Base-by-base conservation (phyloP, 75 land plant genomes). In the Sequoiadendron giganteum region DNA sequence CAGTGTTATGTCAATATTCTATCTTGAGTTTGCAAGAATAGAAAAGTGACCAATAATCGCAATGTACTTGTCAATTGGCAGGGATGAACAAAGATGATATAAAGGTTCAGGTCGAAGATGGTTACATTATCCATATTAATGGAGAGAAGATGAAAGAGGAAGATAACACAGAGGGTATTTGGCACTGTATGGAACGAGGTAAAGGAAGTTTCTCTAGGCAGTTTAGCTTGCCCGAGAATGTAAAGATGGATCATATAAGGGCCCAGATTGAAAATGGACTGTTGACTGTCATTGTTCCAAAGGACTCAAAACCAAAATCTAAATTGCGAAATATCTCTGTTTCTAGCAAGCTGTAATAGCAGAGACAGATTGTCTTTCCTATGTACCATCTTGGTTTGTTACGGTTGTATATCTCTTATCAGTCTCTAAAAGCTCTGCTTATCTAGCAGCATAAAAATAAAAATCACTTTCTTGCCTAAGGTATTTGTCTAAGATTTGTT, bases 61-160 rank as follows among this genome's bases (percentile, higher is more conserved):
- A 18, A 65, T 65, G 3, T 79, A 1, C 36, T 79, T 79, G 56
- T 47, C 32, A 47, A 49, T 84, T 47, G 3, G 45, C 65, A 91
- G 93, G 93, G 52, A 45, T 88, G 76, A 90, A 86, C 56, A 93
- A 92, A 81, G 94, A 94, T 15, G 90, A 94, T 14, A 85, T 94
- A 42, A 92, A 93, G 80, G 88, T 94, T 34, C 89, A 93, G 82
- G 86, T 94, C 21, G 93, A 91, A 86, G 95, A 91, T 40, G 95
- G 90, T 36, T 88, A 90, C 75, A 39, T 91, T 0, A 47, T 94
- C 86, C 88, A 86, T 54, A 92, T 94, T 13, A 87, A 54, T 68
- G 91, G 89, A 83, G 93, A 93, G 83, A 87, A 86, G 30, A 89
- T 25, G 65, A 87, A 85, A 65, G 90, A 87, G 75, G 80, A 48